Evolutionary conservation across 306 rosid species (phyloP), one percentile per base, ranked within the genome.

Genomic region (Trifolium repens): DNA sequence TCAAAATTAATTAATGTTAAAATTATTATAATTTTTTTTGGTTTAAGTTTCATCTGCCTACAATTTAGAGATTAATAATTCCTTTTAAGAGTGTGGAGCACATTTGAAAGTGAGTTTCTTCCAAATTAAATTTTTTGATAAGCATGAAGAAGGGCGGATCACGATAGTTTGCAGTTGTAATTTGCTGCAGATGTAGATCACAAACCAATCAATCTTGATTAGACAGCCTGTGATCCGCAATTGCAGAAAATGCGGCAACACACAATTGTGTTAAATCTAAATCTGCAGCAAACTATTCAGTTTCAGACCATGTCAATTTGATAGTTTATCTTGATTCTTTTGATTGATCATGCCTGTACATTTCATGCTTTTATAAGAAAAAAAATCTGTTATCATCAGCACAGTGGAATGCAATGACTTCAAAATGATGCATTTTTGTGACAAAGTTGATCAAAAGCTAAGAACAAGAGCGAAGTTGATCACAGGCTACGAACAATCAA

Each of bases 241-340:
- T 57, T 57, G 62, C 35, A 57, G 62, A 57, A 22, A 57, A 57
- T 57, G 62, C 62, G n/a, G 35, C 14, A 57, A 57, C 35, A 10
- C 62, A 3, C 35, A 22, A 57, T 57, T 57, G 32, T 9, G 22
- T 50, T 50, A 50, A n/a, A 50, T 7, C 24, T 50, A 50, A 50
- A 50, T 7, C 19, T n/a, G 22, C 22, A 50, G 57, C 57, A 15
- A 50, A 50, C 57, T 50, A n/a, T 3, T 50, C 22, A n/a, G 9
- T 15, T 3, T 50, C 24, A n/a, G 10, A 50, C 57, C 57, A n/a
- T 3, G 3, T 7, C 57, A n/a, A n/a, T n/a, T n/a, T 50, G 57
- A 15, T n/a, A 50, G 19, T 16, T 50, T 50, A 50, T 50, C 57
- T 15, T n/a, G 55, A n/a, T 50, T 49, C 55, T n/a, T 49, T 49